Evolutionary conservation across 495 filamentous ascomycete genomes (phyloP), one percentile per base, ranked within the genome.

Genomic region (Recurvomyces mirabilis): DNA sequence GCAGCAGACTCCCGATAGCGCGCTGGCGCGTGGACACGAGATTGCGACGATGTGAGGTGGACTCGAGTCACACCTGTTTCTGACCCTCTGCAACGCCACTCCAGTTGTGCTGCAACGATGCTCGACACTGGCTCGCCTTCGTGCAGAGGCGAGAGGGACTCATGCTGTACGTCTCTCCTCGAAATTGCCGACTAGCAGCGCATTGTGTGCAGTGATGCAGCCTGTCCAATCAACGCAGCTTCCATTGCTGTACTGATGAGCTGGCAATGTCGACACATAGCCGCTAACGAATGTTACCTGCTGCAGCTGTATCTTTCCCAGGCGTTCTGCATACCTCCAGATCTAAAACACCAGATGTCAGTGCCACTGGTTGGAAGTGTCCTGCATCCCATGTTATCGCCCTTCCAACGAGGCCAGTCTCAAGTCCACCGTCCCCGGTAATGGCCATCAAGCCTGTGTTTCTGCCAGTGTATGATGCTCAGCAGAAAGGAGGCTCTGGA

Each of bases 271-370:
- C 45, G 49, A 36, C 25, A 12, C 50, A 34, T 39, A 33, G 22
- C 40, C 51, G 41, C 51, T 54, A 54, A 54, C 51, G 26, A 43
- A 23, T 43, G 26, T 29, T 41, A 39, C 35, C 23, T 49, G 17
- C 23, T 46, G 51, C 41, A 54, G 46, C 45, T 38, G 51, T 49
- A 46, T 33, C 46, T 45, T 40, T 41, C 23, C 19, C 22, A 26
- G 46, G 32, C 41, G 35, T 30, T 22, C 32, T 20, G 40, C 41
- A 49, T 49, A 41, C 22, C 41, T 54, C 46, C 21, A 33, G 34
- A n/a, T 49, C 51, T 32, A 46, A 45, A 21, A 40, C 39, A 17
- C 46, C 40, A 9, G 46, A 17, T 23, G 23, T 32, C 18, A 30
- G 26, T 28, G n/a, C 36, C 33, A 6, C 25, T 41, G 5, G 31